Conservation (phyloP, 192 early-diverging fungal species). For the Chytriomyces sp. region DNA sequence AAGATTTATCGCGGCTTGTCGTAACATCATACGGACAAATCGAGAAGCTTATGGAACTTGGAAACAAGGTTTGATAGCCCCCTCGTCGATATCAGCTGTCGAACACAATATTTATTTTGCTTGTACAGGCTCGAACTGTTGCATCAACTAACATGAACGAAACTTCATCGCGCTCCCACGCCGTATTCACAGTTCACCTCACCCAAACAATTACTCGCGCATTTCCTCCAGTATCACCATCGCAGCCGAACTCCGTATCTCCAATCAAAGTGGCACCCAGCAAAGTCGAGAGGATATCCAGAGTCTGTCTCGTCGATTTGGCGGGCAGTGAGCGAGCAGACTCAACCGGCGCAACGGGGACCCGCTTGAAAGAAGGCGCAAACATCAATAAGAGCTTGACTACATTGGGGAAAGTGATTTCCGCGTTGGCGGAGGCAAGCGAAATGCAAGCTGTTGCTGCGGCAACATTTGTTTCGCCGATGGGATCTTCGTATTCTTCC, state of each 20-base stretch:
- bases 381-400: conserved; percentile 95
- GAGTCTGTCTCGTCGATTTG: conserved; percentile 77
- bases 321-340: conserved; percentile 93
- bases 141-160: conserved; percentile 96
- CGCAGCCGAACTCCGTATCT: neutral
- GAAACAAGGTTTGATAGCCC: conserved; percentile 57
- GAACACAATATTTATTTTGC: neutral
- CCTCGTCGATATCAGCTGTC: conserved; percentile 54
- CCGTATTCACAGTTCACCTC: conserved; percentile 49
- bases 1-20: conserved; percentile 85
- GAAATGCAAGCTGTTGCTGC: neutral
- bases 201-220: conserved; percentile 50
- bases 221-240: neutral
- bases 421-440: conserved; percentile 76
- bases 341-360: conserved; percentile 82
- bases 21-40: conserved; percentile 86
- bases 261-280: neutral
- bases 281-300: conserved; percentile 1
- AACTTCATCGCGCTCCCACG: conserved; percentile 73
- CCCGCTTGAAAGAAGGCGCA: conserved; percentile 86
- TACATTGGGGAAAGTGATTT: conserved; percentile 92
- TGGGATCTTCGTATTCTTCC: neutral
- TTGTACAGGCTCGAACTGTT: conserved; percentile 84
- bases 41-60: conserved; percentile 80
- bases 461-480: no score